phyloP scores from a whole-genome alignment of 169 alveolate genomes.

The Cyclospora cayetanensis region DNA sequence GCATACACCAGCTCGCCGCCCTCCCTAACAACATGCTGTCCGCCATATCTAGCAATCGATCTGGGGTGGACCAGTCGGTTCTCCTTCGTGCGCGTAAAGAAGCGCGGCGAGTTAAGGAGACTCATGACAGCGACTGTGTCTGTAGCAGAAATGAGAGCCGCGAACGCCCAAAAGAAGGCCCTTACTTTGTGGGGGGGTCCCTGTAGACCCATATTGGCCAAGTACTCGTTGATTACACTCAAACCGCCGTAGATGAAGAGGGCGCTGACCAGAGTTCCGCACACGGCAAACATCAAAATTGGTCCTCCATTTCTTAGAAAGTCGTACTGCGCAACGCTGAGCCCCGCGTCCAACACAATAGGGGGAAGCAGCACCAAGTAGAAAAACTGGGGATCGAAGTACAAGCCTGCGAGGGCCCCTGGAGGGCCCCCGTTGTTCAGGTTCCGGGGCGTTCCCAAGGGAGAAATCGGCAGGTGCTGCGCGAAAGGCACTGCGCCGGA shows the following conservation, averaged over 20 bases:
- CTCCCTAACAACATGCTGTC: no score
- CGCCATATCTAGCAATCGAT: no score
- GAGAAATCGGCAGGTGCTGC: no score
- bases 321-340: not conserved
- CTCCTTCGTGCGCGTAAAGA: no score
- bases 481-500: no score
- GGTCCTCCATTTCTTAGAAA: not conserved
- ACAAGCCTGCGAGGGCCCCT: not conserved
- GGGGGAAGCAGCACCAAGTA: conserved; percentile 64
- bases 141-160: conserved; percentile 53
- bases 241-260: not conserved
- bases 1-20: no score
- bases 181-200: not conserved
- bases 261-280: not conserved
- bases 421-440: not conserved
- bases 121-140: conserved; percentile 66
- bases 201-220: not conserved
- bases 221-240: not conserved
- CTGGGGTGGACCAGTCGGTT: not conserved
- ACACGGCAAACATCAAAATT: conserved; percentile 1
- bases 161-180: conserved; percentile 34
- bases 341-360: conserved; percentile 67
- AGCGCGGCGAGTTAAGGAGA: not conserved
- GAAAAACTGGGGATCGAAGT: conserved; percentile 57
- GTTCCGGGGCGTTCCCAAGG: no score